A percentile compares a stretch with the other conserved stretches of the same genome.
These are phyloP conservation scores for Panus rudis DNA, from an alignment of 768 basidiomycete species.

Conservation along the genomic window DNA sequence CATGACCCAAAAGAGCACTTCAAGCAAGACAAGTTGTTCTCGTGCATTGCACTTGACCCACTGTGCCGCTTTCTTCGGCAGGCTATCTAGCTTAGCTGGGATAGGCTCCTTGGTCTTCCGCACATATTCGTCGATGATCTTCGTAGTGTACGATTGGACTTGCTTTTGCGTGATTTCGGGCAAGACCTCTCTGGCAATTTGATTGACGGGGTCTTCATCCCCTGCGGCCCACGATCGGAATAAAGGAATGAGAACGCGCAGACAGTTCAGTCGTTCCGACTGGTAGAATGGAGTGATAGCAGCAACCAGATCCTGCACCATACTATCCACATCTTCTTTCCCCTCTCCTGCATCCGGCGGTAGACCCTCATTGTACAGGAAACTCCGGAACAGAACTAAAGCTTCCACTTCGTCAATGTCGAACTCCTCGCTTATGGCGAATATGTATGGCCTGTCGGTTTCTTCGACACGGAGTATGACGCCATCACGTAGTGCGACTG, in stretches of 20 bases:
- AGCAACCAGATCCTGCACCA: slow-evolving; percentile 55
- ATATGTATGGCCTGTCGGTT: slow-evolving; percentile 61
- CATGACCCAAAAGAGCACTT: slow-evolving; percentile 86
- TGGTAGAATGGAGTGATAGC: slow-evolving; percentile 78
- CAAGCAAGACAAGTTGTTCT: slow-evolving; percentile 76
- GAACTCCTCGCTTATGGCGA: slow-evolving; percentile 66
- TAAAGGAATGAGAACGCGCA: slow-evolving; percentile 67
- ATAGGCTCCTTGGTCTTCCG: slow-evolving; percentile 43
- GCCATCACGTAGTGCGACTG: slow-evolving; percentile 65
- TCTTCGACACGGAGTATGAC: slow-evolving; percentile 56
- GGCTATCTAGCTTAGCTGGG: slow-evolving; percentile 36
- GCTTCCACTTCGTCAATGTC: slow-evolving; percentile 80
- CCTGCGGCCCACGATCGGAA: slow-evolving; percentile 63
- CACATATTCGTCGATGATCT: slow-evolving; percentile 55
- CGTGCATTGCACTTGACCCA: slow-evolving; percentile 71
- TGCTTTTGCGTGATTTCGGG: slow-evolving; percentile 34
- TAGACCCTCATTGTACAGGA: slow-evolving; percentile 71
- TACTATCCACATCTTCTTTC: slow-evolving; percentile 32
- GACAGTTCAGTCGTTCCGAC: slow-evolving; percentile 66
- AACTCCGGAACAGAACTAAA: slow-evolving; percentile 65
- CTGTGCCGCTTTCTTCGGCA: slow-evolving; percentile 52
- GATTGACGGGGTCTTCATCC: slow-evolving; percentile 45
- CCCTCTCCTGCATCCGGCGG: slow-evolving; percentile 40
- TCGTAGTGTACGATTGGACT: slow-evolving; percentile 43
- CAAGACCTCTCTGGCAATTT: slow-evolving; percentile 46